Base-by-base conservation (phyloP, 805 yeast species). In the Ogataea haglerorum region DNA sequence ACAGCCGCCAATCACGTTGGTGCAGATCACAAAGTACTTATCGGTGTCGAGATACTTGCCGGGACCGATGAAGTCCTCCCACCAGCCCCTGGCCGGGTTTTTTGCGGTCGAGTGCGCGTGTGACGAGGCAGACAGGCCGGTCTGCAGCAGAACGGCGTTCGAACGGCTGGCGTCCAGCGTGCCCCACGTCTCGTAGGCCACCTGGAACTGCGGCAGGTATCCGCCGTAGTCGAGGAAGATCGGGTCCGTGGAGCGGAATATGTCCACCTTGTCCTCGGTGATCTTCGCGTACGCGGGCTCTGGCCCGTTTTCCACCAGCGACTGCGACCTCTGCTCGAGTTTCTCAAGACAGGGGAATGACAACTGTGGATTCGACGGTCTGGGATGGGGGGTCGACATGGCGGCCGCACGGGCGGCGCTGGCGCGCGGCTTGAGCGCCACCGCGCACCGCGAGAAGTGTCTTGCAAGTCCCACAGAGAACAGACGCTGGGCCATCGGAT, bases 121-220 rank as follows among this genome's bases (percentile, higher is more conserved):
- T 2, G 96, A 86, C 0, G 95, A 85, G 0, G 96, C 96, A 0
- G 95, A 85, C 14, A 90, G 70, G 0, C 97, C 97, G 0, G 97
- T 90, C 55, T 90, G 96, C 8, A 90, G 64, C 26, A 90, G 68
- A 15, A 90, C 76, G 10, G 89, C 85, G 57, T 90, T 90, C 15
- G 84, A 76, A 47, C 67, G 76, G 33, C 68, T 73, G 2, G 64
- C 58, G 49, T 85, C 84, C 47, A 90, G 68, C 6, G 57, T 51
- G 2, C 97, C 97, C 97, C 97, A 90, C 3, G 90, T 77, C 61
- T 90, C 97, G 64, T 85, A 90, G 0, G 96, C 97, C n/a, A 90
- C 70, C 51, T 85, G 79, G 52, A 75, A 86, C 46, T 75, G 77
- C 2, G 87, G 86, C 25, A 90, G 65, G 47, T 65, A 70, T 1